These are phyloP conservation scores for Scutellaria baicalensis DNA, from an alignment of 257 asterid species.

Conservation along the genomic window DNA sequence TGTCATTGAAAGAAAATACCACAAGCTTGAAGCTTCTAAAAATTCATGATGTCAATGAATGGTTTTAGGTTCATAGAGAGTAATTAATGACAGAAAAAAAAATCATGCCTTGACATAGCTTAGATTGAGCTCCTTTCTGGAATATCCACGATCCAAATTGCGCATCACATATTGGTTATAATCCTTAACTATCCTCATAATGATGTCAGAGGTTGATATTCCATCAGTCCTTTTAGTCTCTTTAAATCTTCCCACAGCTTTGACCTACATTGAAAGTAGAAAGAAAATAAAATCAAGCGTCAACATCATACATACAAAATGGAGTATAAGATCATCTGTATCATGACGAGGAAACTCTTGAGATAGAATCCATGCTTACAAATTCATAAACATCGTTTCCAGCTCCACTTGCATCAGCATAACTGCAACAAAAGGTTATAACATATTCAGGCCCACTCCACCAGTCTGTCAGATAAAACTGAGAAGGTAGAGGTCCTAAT, in stretches of 20 bases:
- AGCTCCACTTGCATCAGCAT: slow-evolving; percentile 75
- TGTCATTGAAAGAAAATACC: not conserved
- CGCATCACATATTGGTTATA: slow-evolving; percentile 75
- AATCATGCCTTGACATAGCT: slow-evolving; percentile 60
- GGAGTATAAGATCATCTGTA: not conserved
- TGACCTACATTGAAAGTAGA: slow-evolving; percentile 42
- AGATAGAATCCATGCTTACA: slow-evolving; percentile 34
- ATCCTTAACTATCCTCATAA: slow-evolving; percentile 76
- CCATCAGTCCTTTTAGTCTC: slow-evolving; percentile 70
- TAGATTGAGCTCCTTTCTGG: slow-evolving; percentile 66
- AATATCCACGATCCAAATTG: slow-evolving; percentile 74
- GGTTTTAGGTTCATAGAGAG: not conserved
- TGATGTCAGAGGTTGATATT: slow-evolving; percentile 70
- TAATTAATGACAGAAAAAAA: slow-evolving; percentile 8
- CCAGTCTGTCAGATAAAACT: not conserved
- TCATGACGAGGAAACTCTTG: not conserved
- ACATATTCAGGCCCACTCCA: not conserved
- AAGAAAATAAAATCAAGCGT: slow-evolving; percentile 4
- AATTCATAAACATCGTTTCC: slow-evolving; percentile 70
- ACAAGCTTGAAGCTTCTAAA: not conserved
- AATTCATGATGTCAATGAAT: not conserved
- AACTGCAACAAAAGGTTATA: slow-evolving; percentile 27
- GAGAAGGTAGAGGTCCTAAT: not conserved
- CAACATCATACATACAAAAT: not conserved
- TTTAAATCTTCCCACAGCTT: slow-evolving; percentile 66